A percentile compares a stretch with the other conserved stretches of the same genome.
Evolutionary conservation across 805 yeast genomes (phyloP).

Genomic region (Torulaspora delbrueckii): DNA sequence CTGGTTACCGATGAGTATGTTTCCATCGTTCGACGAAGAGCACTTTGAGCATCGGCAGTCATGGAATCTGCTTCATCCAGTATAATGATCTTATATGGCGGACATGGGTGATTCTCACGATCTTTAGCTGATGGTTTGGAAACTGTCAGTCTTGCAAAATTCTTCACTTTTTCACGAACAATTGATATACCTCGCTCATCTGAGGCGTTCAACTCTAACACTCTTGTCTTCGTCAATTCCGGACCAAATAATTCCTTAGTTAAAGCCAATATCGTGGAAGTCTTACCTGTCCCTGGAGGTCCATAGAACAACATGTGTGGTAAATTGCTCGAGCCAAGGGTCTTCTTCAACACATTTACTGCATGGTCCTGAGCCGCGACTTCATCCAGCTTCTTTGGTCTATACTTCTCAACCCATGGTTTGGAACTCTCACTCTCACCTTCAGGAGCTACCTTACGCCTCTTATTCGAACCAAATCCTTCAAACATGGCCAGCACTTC

Average conservation of each 20-base stretch:
- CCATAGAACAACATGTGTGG: conserved; percentile 93
- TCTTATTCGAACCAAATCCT: conserved; percentile 27
- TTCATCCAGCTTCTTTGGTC: conserved; percentile 83
- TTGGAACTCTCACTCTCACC: conserved; percentile 32
- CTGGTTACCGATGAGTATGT: conserved; percentile 84
- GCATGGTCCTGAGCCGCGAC: conserved; percentile 91
- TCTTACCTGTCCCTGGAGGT: conserved; percentile 92
- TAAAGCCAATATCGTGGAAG: conserved; percentile 80
- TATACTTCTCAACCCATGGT: conserved; percentile 94
- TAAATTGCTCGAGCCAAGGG: conserved; percentile 71
- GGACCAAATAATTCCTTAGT: conserved; percentile 81
- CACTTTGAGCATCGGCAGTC: conserved; percentile 96
- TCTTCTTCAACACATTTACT: conserved; percentile 71
- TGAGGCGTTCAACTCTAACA: conserved; percentile 80
- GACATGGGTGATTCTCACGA: conserved; percentile 78
- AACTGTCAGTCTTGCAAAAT: conserved; percentile 78
- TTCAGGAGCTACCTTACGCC: conserved; percentile 23
- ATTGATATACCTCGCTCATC: conserved; percentile 89
- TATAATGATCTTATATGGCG: conserved; percentile 90
- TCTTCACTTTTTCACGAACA: conserved; percentile 79
- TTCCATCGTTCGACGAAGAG: conserved; percentile 91
- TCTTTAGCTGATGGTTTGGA: conserved; percentile 74
- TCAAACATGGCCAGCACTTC: conserved; percentile 15
- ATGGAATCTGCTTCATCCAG: conserved; percentile 95
- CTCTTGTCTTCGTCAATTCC: conserved; percentile 58